A percentile compares a stretch with the other conserved stretches of the same genome.
These are phyloP conservation scores for Murraya koenigii DNA, from an alignment of 345 rosid species.

Conservation along the genomic window DNA sequence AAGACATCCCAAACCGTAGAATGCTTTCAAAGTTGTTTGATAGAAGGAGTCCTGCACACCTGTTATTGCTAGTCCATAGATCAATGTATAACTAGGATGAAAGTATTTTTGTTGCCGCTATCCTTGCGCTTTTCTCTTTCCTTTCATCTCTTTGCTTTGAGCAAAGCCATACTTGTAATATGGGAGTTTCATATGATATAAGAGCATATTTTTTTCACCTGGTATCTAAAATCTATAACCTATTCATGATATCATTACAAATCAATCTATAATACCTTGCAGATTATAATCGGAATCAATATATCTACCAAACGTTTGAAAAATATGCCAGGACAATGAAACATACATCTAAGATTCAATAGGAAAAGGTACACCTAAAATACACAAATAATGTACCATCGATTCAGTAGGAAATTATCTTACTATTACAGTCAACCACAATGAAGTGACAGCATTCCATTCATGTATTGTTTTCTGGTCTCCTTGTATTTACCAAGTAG, in stretches of 20 bases:
- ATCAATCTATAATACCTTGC: no score
- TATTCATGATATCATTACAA: no score
- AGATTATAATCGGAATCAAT: not conserved
- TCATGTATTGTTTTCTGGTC: constrained; percentile 47
- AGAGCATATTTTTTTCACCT: not conserved
- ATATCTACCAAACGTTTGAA: not conserved
- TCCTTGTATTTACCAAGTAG: constrained; percentile 44
- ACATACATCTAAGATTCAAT: not conserved
- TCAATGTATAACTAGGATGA: not conserved
- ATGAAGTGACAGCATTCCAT: constrained; percentile 58
- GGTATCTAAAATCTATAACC: no score
- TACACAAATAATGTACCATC: not conserved
- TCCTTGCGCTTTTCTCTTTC: not conserved
- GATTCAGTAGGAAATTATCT: not conserved
- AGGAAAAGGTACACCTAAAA: not conserved
- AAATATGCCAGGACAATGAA: not conserved
- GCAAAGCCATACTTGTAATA: not conserved
- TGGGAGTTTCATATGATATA: not conserved
- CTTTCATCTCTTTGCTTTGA: not conserved
- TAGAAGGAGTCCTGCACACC: not conserved
- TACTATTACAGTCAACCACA: constrained; percentile 8
- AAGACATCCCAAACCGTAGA: constrained; percentile 48
- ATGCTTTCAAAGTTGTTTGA: not conserved
- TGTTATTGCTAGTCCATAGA: not conserved
- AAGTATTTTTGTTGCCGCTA: not conserved